Evolutionary conservation across 2,329 filamentous ascomycete species (phyloP).

Genomic region (Trichophyton mentagrophytes): DNA sequence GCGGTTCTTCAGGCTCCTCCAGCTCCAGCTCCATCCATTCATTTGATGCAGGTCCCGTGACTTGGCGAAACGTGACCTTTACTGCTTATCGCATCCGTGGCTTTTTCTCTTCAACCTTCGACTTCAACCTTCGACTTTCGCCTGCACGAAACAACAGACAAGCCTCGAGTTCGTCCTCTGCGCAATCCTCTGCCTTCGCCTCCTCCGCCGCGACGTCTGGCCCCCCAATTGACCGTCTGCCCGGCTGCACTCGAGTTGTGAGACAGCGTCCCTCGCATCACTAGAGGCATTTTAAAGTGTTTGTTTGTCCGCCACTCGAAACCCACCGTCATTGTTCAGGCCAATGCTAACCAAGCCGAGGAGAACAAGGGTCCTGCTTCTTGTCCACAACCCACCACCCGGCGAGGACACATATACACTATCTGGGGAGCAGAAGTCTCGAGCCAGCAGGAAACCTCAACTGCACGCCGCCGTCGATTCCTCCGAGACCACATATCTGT

Average conservation of each 20-base stretch:
- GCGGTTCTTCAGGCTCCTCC: neutral
- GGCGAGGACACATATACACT: neutral
- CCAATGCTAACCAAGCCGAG: neutral
- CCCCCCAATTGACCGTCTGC: neutral
- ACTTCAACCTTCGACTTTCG: neutral
- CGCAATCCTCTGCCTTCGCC: neutral
- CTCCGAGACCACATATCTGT: too few relatives aligned
- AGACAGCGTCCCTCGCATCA: neutral
- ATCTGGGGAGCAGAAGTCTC: neutral
- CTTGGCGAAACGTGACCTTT: neutral
- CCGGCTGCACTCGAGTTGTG: neutral
- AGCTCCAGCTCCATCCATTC: too few relatives aligned
- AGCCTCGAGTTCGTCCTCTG: neutral
- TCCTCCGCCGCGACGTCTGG: neutral
- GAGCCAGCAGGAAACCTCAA: neutral
- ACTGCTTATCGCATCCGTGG: neutral
- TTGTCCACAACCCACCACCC: neutral
- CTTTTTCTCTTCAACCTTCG: neutral
- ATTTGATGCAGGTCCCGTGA: neutral
- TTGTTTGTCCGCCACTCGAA: conserved; percentile 2
- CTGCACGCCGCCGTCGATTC: too few relatives aligned
- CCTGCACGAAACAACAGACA: neutral
- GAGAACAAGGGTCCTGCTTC: neutral
- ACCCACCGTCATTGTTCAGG: neutral
- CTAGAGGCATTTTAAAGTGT: neutral